Evolutionary conservation across 345 rosid genomes (phyloP).

Genomic region (Abelmoschus esculentus): DNA sequence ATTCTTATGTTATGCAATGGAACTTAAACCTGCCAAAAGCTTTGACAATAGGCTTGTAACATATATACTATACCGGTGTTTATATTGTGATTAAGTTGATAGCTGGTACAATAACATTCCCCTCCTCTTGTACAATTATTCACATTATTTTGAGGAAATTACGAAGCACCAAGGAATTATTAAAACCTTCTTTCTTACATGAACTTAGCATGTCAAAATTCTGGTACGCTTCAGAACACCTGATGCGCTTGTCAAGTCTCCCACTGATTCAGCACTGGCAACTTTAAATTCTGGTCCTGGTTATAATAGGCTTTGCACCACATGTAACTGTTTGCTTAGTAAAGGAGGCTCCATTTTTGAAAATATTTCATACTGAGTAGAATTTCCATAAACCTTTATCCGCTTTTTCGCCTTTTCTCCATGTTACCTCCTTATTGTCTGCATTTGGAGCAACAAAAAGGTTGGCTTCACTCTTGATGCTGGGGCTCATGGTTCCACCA

Average conservation of each 20-base stretch:
- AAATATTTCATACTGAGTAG: conserved; percentile 43
- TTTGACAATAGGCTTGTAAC: too few relatives aligned
- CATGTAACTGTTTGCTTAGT: conserved; percentile 28
- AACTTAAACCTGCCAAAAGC: too few relatives aligned
- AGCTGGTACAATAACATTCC: too few relatives aligned
- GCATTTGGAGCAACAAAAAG: too few relatives aligned
- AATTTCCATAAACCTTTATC: conserved; percentile 43
- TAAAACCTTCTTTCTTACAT: too few relatives aligned
- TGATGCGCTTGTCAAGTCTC: conserved; percentile 38
- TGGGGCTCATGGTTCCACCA: conserved; percentile 75
- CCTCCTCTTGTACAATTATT: too few relatives aligned
- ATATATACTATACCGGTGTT: too few relatives aligned
- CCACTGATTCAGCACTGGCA: conserved; percentile 32
- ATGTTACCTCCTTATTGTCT: too few relatives aligned
- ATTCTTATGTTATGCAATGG: too few relatives aligned
- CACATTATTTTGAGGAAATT: too few relatives aligned
- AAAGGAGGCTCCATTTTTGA: conserved; percentile 57
- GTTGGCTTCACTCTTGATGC: conserved; percentile 64
- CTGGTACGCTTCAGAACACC: conserved; percentile 42
- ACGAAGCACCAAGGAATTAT: too few relatives aligned
- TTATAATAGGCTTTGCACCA: conserved; percentile 40
- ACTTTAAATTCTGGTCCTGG: conserved; percentile 36
- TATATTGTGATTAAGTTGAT: too few relatives aligned
- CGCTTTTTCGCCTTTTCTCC: conserved; percentile 30
- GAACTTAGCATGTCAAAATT: conserved; percentile 22